Conservation (phyloP, 805 yeast genomes). For the Cyberlindnera sargentensis region DNA sequence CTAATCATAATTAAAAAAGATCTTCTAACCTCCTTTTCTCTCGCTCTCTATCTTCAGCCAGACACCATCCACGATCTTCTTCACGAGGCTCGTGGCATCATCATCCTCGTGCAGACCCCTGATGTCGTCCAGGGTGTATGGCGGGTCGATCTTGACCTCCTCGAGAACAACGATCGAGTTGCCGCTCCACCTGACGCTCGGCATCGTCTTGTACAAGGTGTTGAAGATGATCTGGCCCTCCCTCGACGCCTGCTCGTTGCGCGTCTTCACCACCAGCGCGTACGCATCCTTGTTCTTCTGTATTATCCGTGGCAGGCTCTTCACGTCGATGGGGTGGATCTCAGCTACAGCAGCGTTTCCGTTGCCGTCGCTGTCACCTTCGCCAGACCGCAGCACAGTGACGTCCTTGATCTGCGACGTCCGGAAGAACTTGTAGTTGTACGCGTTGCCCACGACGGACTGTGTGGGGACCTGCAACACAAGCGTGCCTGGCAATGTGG, state of each 20-base stretch:
- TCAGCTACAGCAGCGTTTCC: constrained; percentile 12
- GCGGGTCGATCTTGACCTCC: constrained; percentile 38
- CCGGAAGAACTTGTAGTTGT: constrained; percentile 45
- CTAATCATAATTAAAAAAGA: no score
- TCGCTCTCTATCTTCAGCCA: constrained; percentile 38
- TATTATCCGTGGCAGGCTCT: constrained; percentile 10
- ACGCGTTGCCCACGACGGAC: constrained; percentile 8
- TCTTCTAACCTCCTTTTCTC: constrained; percentile 44
- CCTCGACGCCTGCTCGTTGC: constrained; percentile 30
- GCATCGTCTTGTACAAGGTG: constrained; percentile 35
- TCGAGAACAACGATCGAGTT: constrained; percentile 38
- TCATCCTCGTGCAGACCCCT: constrained; percentile 13
- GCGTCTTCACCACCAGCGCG: constrained; percentile 18
- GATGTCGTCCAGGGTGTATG: constrained; percentile 30
- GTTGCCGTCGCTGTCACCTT: no score
- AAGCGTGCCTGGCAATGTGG: constrained; percentile 33
- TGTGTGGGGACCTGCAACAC: constrained; percentile 21
- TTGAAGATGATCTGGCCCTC: constrained; percentile 41
- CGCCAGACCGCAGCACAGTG: constrained; percentile 24
- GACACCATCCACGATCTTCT: constrained; percentile 43
- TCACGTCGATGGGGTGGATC: constrained; percentile 11
- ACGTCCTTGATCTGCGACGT: constrained; percentile 50
- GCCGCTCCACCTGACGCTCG: constrained; percentile 38
- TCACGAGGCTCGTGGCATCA: constrained; percentile 33
- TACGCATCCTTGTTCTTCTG: constrained; percentile 18